These are phyloP conservation scores for Neofusicoccum parvum DNA, from an alignment of 2,329 filamentous ascomycete species.

Conservation along the genomic window DNA sequence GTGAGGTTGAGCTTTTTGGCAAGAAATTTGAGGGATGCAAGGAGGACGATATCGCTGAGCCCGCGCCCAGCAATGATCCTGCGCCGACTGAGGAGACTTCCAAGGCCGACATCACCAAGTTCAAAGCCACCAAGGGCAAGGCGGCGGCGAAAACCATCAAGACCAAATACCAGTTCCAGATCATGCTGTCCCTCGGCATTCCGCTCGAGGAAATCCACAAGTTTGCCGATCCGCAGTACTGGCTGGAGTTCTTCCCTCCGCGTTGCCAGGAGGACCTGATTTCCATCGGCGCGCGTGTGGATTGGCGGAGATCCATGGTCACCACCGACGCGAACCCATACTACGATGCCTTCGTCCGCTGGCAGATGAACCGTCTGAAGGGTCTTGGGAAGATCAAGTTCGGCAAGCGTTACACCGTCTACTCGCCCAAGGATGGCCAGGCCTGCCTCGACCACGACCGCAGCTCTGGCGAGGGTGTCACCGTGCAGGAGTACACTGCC, in stretches of 20 bases:
- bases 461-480: constrained; percentile 77
- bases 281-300: constrained; percentile 82
- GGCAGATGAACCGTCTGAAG: constrained; percentile 94
- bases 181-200: constrained; percentile 90
- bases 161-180: constrained; percentile 94
- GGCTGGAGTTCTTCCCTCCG: constrained; percentile 91
- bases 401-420: constrained; percentile 90
- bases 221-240: constrained; percentile 88
- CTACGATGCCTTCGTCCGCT: constrained; percentile 92
- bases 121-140: constrained; percentile 77
- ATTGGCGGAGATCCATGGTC: constrained; percentile 90
- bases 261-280: constrained; percentile 77
- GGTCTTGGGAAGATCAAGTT: constrained; percentile 92
- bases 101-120: constrained; percentile 87
- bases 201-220: constrained; percentile 86
- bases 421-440: constrained; percentile 86
- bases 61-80: constrained; percentile 53
- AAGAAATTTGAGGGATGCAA: constrained; percentile 77
- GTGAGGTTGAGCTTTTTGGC: constrained; percentile 88
- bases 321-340: constrained; percentile 97
- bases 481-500: constrained; percentile 88
- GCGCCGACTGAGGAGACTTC: constrained; percentile 64
- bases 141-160: constrained; percentile 86
- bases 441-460: constrained; percentile 88
- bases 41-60: constrained; percentile 41